These are phyloP conservation scores for Salvia rosmarinus DNA, from an alignment of 257 asterid species.

Conservation along the genomic window DNA sequence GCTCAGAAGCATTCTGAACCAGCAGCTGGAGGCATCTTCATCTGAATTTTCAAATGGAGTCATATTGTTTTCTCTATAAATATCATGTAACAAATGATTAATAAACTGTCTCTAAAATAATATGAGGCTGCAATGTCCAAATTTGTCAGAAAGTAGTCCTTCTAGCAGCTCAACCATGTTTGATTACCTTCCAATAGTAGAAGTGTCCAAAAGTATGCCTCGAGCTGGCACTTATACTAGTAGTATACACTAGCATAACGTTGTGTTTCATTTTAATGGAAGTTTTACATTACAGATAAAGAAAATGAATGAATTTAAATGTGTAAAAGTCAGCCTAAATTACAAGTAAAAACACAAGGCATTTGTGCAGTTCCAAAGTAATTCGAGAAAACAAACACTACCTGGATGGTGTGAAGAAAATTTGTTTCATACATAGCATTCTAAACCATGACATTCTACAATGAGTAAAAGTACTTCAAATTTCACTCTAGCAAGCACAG, in stretches of 20 bases:
- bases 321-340: constrained; percentile 9
- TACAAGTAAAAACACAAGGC: constrained; percentile 27
- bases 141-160: not conserved
- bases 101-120: constrained; percentile 12
- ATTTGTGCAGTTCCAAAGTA: not conserved
- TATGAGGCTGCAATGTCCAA: not conserved
- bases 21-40: constrained; percentile 9
- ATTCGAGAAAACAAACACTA: constrained; percentile 19
- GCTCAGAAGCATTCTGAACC: constrained; percentile 23
- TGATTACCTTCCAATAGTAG: not conserved
- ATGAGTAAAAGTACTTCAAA: constrained; percentile 27
- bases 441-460: constrained; percentile 34
- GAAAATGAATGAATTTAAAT: constrained; percentile 32
- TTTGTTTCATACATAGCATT: constrained; percentile 16
- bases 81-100: not conserved
- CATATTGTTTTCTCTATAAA: constrained; percentile 8
- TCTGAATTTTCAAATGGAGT: constrained; percentile 3
- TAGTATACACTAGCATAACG: not conserved
- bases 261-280: not conserved
- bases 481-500: constrained; percentile 30
- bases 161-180: not conserved
- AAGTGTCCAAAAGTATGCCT: not conserved
- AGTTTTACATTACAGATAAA: not conserved
- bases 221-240: constrained; percentile 7
- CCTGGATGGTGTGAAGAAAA: constrained; percentile 4